Evolutionary conservation across 345 rosid species (phyloP).

Genomic region (Melaleuca alternifolia): DNA sequence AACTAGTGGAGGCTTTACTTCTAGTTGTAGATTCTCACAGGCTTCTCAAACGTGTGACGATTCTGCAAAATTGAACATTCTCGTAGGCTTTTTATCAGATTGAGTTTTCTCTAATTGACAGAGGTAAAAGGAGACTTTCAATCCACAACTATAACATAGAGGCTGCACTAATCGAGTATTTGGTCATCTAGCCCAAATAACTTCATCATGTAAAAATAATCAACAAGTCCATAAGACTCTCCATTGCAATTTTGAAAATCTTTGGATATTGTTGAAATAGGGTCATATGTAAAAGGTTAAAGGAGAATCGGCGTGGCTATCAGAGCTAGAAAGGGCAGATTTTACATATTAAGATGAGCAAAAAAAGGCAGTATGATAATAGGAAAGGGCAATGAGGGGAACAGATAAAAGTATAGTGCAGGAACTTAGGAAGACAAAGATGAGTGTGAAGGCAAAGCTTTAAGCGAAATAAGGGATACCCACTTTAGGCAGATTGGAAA

Average conservation of each 20-base stretch:
- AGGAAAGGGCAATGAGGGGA: neutral
- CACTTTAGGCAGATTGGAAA: neutral
- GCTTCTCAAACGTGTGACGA: slow-evolving; percentile 46
- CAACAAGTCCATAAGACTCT: neutral
- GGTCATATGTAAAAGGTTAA: neutral
- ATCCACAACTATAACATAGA: neutral
- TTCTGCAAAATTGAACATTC: slow-evolving; percentile 22
- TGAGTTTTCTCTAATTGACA: neutral
- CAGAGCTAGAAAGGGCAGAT: neutral
- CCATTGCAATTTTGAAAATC: neutral
- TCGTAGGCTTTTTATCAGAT: neutral
- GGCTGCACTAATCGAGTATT: neutral
- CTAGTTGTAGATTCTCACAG: slow-evolving; percentile 47
- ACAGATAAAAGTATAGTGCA: neutral
- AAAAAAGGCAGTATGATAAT: neutral
- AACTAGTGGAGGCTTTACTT: neutral
- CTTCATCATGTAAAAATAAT: neutral
- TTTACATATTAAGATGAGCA: neutral
- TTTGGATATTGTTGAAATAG: neutral
- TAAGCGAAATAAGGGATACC: neutral
- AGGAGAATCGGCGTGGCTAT: neutral
- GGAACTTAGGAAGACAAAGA: neutral
- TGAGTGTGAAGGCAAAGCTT: neutral
- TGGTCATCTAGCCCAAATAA: neutral
- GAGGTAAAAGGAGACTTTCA: neutral